These are phyloP conservation scores for cucumber (Cucumis sativus) DNA, from an alignment of 306 rosid species.

Conservation along the genomic window DNA sequence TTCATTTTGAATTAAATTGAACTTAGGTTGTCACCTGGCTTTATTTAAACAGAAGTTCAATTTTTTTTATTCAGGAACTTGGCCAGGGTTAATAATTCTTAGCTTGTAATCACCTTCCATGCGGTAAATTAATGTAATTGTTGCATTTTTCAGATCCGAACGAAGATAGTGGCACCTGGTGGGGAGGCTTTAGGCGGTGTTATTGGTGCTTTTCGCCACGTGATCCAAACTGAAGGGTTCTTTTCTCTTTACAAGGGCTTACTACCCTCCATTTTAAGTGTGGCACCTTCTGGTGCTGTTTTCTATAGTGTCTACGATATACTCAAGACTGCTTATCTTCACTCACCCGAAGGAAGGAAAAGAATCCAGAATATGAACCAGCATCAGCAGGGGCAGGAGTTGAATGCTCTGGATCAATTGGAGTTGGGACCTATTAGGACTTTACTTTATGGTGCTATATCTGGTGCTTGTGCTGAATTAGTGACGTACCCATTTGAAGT, in stretches of 20 bases:
- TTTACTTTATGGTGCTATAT: slow-evolving; percentile 71
- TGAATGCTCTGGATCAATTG: slow-evolving; percentile 79
- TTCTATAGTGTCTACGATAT: slow-evolving; percentile 91
- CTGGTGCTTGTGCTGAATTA: slow-evolving; percentile 98
- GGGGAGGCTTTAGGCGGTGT: slow-evolving; percentile 94
- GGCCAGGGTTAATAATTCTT: not conserved
- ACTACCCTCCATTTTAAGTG: slow-evolving; percentile 79
- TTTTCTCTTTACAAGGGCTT: slow-evolving; percentile 91
- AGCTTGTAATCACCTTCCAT: not conserved
- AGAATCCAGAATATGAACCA: slow-evolving; percentile 56
- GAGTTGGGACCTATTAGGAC: slow-evolving; percentile 88
- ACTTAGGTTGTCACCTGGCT: not conserved
- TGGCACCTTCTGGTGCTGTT: slow-evolving; percentile 98
- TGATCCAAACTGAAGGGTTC: slow-evolving; percentile 87
- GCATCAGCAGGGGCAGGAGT: slow-evolving; percentile 47
- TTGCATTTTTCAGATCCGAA: slow-evolving; percentile 57
- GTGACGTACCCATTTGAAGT: slow-evolving; percentile 94
- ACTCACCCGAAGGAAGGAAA: slow-evolving; percentile 76
- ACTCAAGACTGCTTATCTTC: slow-evolving; percentile 70
- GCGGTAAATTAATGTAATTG: not conserved
- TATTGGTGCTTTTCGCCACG: slow-evolving; percentile 69
- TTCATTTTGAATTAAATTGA: not conserved
- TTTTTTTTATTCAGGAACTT: not conserved
- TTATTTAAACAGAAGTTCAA: not conserved
- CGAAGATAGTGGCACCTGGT: slow-evolving; percentile 89